Base-by-base conservation (phyloP, 345 rosid genomes). In the Euphorbia peplus region DNA sequence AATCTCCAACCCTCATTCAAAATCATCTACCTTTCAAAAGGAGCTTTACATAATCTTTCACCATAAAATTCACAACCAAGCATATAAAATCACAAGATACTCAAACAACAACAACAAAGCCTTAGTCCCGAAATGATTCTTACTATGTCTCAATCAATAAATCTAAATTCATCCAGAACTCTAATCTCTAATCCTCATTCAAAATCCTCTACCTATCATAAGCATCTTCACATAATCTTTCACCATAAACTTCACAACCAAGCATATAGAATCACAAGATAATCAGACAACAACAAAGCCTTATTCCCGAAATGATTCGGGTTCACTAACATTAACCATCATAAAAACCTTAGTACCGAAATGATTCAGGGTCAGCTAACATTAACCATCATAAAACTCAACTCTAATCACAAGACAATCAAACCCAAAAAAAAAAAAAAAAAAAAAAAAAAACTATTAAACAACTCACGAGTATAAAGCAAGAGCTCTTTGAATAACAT, bases 381-480 rank as follows among this genome's bases (percentile, higher is more conserved):
- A n/a, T n/a, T n/a, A n/a, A n/a, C n/a, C n/a, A n/a, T n/a, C n/a
- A n/a, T n/a, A n/a, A n/a, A n/a, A n/a, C n/a, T n/a, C n/a, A n/a
- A n/a, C n/a, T n/a, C n/a, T n/a, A n/a, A n/a, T 42, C 21, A n/a
- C 14, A 62, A 61, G 60, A 62, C 25, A 35, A 56, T 25, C 18
- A 65, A 39, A 11, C 65, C 32, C 24, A 32, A 61, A 46, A 63
- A 65, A 21, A n/a, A 53, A 46, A 16, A 16, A 57, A 55, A 73
- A 46, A 60, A 65, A 21, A 25, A 61, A 46, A 16, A 14, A 57
- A 55, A n/a, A n/a, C n/a, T n/a, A n/a, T n/a, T 72, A 68, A 58
- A 68, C 59, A 78, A 70, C 96, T 80, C 63, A 91, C 98, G 93
- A 84, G 83, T 92, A 95, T 21, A 95, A 87, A 80, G 98, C 86